Base-by-base conservation (phyloP, 352 stramenopile species). In the Elongisporangium undulatum region DNA sequence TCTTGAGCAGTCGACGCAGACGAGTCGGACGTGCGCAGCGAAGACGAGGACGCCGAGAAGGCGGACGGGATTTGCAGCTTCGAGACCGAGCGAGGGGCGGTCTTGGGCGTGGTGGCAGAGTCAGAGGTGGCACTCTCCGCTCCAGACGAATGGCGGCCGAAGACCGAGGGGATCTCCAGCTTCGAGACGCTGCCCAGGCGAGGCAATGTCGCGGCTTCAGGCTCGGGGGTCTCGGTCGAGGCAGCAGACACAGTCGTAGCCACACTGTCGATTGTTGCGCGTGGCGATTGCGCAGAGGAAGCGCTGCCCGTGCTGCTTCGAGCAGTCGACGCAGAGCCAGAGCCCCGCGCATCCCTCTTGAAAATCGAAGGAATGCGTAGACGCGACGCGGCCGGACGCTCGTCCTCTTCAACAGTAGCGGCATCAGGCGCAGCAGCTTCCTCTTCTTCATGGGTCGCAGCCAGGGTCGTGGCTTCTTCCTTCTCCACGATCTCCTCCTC, bases 341-440 rank as follows among this genome's bases (percentile, higher is more conserved):
- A 61, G 52, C 22, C 63, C 52, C 29, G 50, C 56, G 34, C 16
- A 50, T 52, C 72, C 54, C 64, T 71, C 58, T 83, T 80, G 49
- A 85, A 82, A 56, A 85, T 84, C 17, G 71, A 84, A 16, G 75
- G 73, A 23, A 84, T 85, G 10, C 73, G 77, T 16, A 85, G 62
- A 1, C 77, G 72, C 8, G 75, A 75, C 49, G 78, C 71, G n/a
- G 17, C 51, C 1, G 64, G 38, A 45, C 56, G 29, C 29, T 41
- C 29, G 29, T 41, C 29, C 29, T 41, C 29, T 15, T 41, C 29
- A 9, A 13, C 13, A 9, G 29, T 41, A 41, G 29, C 29, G 29
- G 29, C 5, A 15, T 41, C 29, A 41, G 29, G 9, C 29, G 29
- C 29, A 41, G 8, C 29, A 15, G 29, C 29, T 41, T 41, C 29